These are phyloP conservation scores for Torulaspora franciscae DNA, from an alignment of 805 yeast species.

Conservation along the genomic window DNA sequence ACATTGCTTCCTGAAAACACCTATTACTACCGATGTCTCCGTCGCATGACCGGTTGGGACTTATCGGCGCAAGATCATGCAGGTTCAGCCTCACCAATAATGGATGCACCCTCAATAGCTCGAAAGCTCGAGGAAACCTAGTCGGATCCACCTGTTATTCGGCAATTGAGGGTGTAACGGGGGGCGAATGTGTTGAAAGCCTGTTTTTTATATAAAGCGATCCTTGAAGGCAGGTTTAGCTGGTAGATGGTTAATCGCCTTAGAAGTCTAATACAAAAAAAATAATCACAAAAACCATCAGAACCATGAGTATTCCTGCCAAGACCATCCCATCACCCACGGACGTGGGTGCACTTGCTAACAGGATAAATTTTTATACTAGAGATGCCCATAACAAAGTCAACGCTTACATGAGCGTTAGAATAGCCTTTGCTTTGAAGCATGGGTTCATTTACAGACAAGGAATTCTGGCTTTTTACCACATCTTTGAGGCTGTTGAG, in stretches of 20 bases:
- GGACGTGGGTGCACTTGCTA: slow-evolving; percentile 80
- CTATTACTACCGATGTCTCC: slow-evolving; percentile 1
- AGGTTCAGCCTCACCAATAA: slow-evolving; percentile 1
- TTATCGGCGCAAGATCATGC: slow-evolving; percentile 13
- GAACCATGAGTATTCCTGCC: slow-evolving; percentile 8
- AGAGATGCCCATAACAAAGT: slow-evolving; percentile 61
- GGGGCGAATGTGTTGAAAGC: not conserved
- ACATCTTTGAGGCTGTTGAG: slow-evolving; percentile 63
- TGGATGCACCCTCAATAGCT: slow-evolving; percentile 1
- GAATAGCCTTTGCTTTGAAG: slow-evolving; percentile 68
- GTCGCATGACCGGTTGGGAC: slow-evolving; percentile 17
- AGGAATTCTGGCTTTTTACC: slow-evolving; percentile 70
- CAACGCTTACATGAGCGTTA: slow-evolving; percentile 61
- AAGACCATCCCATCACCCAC: slow-evolving; percentile 63
- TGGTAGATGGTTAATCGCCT: too few relatives aligned
- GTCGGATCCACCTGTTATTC: not conserved
- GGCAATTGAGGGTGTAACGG: slow-evolving; percentile 1
- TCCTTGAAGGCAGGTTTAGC: not conserved
- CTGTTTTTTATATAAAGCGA: not conserved
- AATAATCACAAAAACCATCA: slow-evolving; percentile 2
- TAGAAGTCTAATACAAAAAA: not conserved
- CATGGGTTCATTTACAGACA: slow-evolving; percentile 76
- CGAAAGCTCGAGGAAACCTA: not conserved
- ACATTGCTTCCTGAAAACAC: slow-evolving; percentile 6
- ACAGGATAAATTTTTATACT: slow-evolving; percentile 71